Base-by-base conservation (phyloP, 768 basidiomycete genomes). In the Gloeopeniophorella convolvens region DNA sequence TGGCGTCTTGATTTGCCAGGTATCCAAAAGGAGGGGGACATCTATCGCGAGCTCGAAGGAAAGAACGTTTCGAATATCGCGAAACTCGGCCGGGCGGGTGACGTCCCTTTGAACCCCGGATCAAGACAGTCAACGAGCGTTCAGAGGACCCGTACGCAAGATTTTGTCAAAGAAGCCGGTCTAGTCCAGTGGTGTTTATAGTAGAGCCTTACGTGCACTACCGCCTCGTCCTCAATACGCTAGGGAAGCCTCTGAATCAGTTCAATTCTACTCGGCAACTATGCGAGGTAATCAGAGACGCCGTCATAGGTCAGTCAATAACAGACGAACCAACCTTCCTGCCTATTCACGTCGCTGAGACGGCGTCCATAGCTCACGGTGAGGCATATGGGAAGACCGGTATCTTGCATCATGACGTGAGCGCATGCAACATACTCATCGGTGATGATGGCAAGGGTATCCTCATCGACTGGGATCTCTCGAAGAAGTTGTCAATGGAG, bases 351-450 rank as follows among this genome's bases (percentile, higher is more conserved):
- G 2, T 3, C 16, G 1, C 2, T 5, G 12, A 3, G 32, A 16
- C 6, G 32, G 5, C 26, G 9, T 7, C 2, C 11, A 16, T 21
- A 49, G 48, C 41, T 24, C 48, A 41, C 26, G 24, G 37, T 1
- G 28, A 6, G 15, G 48, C 48, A 18, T 40, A 33, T 20, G 40
- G 40, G 31, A 49, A 26, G 40, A 5, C 48, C 2, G 4, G 26
- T 13, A 42, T 49, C 24, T 32, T 48, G n/a, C 46, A 48, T 48
- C 46, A 27, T 16, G 46, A 48, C 30, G 37, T 48, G 28, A 48
- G 46, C 15, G 27, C 28, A 15, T 23, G 16, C 3, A 48, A 48
- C 18, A 48, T 48, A 23, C 36, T 48, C 13, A 49, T 49, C n/a
- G 20, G 16, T 3, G 41, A 26, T 2, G 23, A 26, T 4, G 48